These are phyloP conservation scores for Aspergillus latus DNA, from an alignment of 2,329 filamentous ascomycete species.

Conservation along the genomic window DNA sequence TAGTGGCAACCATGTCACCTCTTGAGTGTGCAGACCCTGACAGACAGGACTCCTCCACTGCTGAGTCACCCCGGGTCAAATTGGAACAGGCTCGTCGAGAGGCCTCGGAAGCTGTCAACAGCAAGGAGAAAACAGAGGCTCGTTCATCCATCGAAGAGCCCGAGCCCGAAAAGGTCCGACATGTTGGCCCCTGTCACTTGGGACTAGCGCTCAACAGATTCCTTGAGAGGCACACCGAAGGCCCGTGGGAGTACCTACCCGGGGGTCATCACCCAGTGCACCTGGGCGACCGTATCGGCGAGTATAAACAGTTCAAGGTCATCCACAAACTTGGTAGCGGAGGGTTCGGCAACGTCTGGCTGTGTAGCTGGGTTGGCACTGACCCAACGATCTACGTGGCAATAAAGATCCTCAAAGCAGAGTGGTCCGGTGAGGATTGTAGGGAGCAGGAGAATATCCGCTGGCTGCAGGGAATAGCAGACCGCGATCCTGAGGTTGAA, in stretches of 20 bases:
- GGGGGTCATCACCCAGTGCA: constrained; percentile 1
- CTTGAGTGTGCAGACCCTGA: too few relatives aligned
- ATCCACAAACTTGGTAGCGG: neutral
- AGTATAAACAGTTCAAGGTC: neutral
- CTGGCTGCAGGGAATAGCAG: neutral
- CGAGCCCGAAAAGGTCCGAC: neutral
- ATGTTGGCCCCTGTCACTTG: neutral
- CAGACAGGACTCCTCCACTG: too few relatives aligned
- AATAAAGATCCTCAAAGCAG: constrained; percentile 1
- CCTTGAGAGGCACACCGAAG: neutral
- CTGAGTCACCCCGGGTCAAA: too few relatives aligned
- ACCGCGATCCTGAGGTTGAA: neutral
- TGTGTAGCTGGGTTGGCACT: neutral
- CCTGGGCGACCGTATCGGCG: neutral
- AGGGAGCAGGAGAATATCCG: neutral
- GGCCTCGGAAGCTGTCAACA: too few relatives aligned
- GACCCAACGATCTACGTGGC: neutral
- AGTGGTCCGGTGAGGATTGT: neutral
- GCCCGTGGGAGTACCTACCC: neutral
- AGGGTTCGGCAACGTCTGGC: constrained; percentile 3
- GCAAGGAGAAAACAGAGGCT: too few relatives aligned
- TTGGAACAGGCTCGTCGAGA: too few relatives aligned
- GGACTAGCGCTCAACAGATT: neutral
- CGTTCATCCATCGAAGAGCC: too few relatives aligned
- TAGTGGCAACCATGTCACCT: too few relatives aligned